Evolutionary conservation across 2,329 filamentous ascomycete species (phyloP), one percentile per base, ranked within the genome.

Genomic region (Alternaria sp.): DNA sequence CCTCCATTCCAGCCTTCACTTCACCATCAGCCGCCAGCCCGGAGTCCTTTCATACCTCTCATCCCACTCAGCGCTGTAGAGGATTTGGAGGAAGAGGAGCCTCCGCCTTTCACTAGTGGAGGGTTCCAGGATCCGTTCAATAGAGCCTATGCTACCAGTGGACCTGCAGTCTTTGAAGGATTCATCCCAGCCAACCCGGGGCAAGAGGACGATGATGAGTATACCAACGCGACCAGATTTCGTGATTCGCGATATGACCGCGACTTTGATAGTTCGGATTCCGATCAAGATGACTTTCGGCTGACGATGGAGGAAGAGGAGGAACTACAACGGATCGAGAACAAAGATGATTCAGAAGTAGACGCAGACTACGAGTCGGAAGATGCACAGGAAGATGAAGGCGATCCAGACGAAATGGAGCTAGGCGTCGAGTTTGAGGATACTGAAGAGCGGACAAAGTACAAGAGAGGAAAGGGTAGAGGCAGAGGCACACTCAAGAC

Each of bases 111-210:
- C 17, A 62, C 66, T 13, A 59, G 47, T 28, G 55, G 59, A n/a
- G 56, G 52, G n/a, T 61, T 66, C 19, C 62, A 67, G 17, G 74
- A 76, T 30, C 57, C 69, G 19, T 71, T 76, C 46, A 72, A 67
- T 36, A 63, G 68, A 54, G 67, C 66, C 3, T 77, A 74, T 54
- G 59, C 67, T 49, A 70, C 67, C 11, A 71, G 60, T 46, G 74
- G 69, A 23, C 78, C 77, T 11, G 69, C 79, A 10, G 73, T 81
- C 25, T 77, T 80, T 57, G 79, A 81, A 64, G 80, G 79, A 6
- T 81, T 78, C 54, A 79, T 81, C 52, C 79, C 79, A 40, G 76
- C 75, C 12, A 61, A 62, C 12, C 75, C 76, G 17, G 75, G 70
- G 25, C 68, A 71, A 25, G 74, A 78, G 46, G 71, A 80, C 12